Base-by-base conservation (phyloP, 2,329 filamentous ascomycete genomes). In the Pseudogymnoascus sp. region DNA sequence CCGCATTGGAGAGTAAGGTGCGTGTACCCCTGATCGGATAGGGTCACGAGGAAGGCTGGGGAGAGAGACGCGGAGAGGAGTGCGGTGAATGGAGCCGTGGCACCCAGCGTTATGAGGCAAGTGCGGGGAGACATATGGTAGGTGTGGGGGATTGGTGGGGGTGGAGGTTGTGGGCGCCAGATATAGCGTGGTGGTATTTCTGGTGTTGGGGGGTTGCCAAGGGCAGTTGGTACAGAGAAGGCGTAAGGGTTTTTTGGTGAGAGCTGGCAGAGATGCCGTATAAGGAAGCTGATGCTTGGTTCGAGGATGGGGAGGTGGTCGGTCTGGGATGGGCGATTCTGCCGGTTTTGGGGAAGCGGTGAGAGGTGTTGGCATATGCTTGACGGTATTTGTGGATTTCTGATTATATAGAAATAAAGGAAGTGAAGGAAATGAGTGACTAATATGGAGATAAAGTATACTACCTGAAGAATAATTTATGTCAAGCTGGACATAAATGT, bases 101-200 rank as follows among this genome's bases (percentile, higher is more conserved):
- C 93, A 61, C 94, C 94, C 30, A 96, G 88, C 0, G 94, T 97
- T 61, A 97, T 87, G 66, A 99, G 89, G 71, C 90, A 94, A 60
- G 69, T 66, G 59, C 66, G 53, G 43, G 25, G 53, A n/a, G 25
- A 4, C 43, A 50, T 50, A 14, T 22, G 22, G 22, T 22, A 22
- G 22, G 22, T 22, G 4, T 2, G 43, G 14, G n/a, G 25, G 30
- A 18, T 25, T 30, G 6, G 14, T 2, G 25, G 4, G 14, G 9
- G 7, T 15, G n/a, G n/a, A 12, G 8, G 2, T 15, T 14, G 14
- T 77, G 64, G 77, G 79, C 33, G 67, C 68, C 14, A 53, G 63
- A 9, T 43, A 50, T 33, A 43, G 9, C n/a, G 36, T 15, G 15
- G 9, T 41, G 58, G 11, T 59, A 15, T 36, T 63, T 66, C 14